These are phyloP conservation scores for Guadua angustifolia DNA, from an alignment of 176 grass and related monocot species.

Conservation along the genomic window DNA sequence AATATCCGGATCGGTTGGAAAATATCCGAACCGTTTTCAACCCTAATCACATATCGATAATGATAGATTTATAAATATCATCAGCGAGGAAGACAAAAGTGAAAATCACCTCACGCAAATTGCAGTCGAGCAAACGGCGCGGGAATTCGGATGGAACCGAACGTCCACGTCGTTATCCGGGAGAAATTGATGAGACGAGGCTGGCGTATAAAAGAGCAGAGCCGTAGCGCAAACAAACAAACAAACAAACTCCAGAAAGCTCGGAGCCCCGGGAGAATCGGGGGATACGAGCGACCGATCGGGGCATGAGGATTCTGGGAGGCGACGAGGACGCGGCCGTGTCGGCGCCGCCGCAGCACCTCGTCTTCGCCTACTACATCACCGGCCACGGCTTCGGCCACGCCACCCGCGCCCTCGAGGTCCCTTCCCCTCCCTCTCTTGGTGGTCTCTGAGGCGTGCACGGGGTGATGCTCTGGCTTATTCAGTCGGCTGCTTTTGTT, in stretches of 20 bases:
- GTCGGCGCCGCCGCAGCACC: constrained; percentile 43
- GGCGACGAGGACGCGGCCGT: constrained; percentile 23
- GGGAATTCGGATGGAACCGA: constrained; percentile 18
- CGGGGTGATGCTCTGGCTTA: background rate
- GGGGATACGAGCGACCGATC: background rate
- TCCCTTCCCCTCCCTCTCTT: background rate
- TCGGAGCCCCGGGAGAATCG: background rate
- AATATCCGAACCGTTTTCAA: too few relatives aligned
- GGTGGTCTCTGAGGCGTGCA: background rate
- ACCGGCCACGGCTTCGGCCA: constrained; percentile 98
- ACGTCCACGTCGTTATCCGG: background rate
- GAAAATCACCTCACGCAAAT: too few relatives aligned
- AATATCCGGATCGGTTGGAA: too few relatives aligned
- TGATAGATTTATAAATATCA: too few relatives aligned
- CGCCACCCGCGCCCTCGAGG: constrained; percentile 90
- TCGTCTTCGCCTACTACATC: constrained; percentile 91
- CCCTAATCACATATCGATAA: too few relatives aligned
- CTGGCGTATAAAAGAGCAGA: background rate
- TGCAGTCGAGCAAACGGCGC: too few relatives aligned
- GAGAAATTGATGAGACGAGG: too few relatives aligned
- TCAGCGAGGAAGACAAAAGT: too few relatives aligned
- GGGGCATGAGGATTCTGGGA: constrained; percentile 52
- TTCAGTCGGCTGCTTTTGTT: background rate
- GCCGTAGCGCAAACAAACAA: background rate
- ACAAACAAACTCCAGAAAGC: background rate